These are phyloP conservation scores for Boletus tylopilopsis DNA, from an alignment of 768 basidiomycete genomes.

Conservation along the genomic window DNA sequence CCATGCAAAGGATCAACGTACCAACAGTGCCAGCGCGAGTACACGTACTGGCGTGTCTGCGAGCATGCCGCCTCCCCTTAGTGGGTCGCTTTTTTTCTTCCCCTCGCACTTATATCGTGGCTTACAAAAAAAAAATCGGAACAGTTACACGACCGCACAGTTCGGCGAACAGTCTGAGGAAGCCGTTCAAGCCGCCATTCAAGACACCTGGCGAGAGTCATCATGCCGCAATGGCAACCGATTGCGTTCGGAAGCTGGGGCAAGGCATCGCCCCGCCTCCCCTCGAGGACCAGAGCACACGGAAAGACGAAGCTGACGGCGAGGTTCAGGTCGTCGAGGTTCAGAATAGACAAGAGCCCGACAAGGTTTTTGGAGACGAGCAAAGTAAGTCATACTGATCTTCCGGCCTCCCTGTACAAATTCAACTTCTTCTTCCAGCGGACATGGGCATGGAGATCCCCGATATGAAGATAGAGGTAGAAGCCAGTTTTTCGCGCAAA, in stretches of 20 bases:
- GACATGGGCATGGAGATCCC: constrained; percentile 20
- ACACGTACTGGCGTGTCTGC: not conserved
- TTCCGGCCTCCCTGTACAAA: not conserved
- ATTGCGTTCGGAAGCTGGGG: not conserved
- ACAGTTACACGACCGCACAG: constrained; percentile 47
- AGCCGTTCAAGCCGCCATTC: constrained; percentile 51
- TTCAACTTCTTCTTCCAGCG: not conserved
- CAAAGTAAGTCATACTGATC: not conserved
- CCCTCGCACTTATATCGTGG: not conserved
- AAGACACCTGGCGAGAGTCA: constrained; percentile 45
- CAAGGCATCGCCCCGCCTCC: not conserved
- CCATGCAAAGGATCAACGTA: not conserved
- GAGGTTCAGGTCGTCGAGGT: constrained; percentile 15
- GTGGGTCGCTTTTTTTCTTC: constrained; percentile 12
- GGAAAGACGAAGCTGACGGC: not conserved
- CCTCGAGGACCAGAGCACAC: not conserved
- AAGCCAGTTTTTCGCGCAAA: constrained; percentile 40
- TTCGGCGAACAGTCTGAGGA: constrained; percentile 40
- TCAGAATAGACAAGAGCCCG: not conserved
- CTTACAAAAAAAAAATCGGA: not conserved
- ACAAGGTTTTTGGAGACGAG: not conserved
- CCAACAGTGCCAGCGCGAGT: too few species aligned
- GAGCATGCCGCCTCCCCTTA: constrained; percentile 21
- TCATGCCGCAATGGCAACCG: not conserved
- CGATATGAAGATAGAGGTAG: constrained; percentile 35